Evolutionary conservation across 345 rosid genomes (phyloP).

Genomic region (Geranium brycei): DNA sequence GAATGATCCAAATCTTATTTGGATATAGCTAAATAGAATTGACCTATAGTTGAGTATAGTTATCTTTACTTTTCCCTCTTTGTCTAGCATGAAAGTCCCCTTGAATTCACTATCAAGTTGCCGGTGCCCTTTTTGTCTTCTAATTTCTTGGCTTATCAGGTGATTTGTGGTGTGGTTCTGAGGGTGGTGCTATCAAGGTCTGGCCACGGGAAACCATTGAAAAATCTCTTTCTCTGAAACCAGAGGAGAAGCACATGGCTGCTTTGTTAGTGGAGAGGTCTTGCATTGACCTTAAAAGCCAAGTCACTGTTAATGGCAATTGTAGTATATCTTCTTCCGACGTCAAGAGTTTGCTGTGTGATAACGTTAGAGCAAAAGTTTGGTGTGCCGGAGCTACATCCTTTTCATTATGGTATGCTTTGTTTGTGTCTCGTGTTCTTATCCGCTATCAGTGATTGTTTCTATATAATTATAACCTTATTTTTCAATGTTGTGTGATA

Average conservation of each 20-base stretch:
- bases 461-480: not conserved
- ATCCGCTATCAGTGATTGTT: not conserved
- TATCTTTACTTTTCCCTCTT: too few relatives aligned
- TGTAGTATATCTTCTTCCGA: constrained; percentile 85
- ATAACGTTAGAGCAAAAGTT: constrained; percentile 58
- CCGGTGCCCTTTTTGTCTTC: too few relatives aligned
- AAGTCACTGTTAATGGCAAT: constrained; percentile 76
- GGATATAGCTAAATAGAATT: too few relatives aligned
- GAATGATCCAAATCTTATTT: too few relatives aligned
- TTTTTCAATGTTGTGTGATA: not conserved
- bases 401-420: constrained; percentile 74
- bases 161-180: constrained; percentile 90
- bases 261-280: constrained; percentile 90
- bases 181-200: constrained; percentile 66
- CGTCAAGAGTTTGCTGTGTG: constrained; percentile 63
- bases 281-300: constrained; percentile 84
- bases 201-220: constrained; percentile 98
- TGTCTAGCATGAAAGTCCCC: not conserved
- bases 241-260: constrained; percentile 94
- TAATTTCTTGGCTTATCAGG: constrained; percentile 30
- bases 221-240: constrained; percentile 73
- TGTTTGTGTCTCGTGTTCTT: not conserved
- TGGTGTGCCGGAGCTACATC: constrained; percentile 76
- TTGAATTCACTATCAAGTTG: too few relatives aligned
- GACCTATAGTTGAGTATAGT: too few relatives aligned